A percentile compares a stretch with the other conserved stretches of the same genome.
phyloP scores from a whole-genome alignment of 768 basidiomycete genomes.

The Russula griseocarnosa region DNA sequence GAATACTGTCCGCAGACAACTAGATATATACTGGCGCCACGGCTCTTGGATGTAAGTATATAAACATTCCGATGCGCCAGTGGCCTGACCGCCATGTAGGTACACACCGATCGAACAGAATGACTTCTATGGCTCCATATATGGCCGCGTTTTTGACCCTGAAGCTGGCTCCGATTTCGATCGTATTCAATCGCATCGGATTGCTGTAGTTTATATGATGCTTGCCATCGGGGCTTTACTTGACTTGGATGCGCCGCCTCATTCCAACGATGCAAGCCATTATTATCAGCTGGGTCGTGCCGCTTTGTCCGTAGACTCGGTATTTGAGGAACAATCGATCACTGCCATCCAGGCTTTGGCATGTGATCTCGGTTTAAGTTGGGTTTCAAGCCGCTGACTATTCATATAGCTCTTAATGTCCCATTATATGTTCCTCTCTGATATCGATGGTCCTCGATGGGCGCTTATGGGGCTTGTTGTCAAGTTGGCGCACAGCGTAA shows the following conservation, averaged over 20 bases:
- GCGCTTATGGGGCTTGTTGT: conserved; percentile 66
- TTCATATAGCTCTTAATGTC: conserved; percentile 51
- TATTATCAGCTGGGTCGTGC: conserved; percentile 60
- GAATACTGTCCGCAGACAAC: conserved; percentile 37
- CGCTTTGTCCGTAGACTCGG: conserved; percentile 56
- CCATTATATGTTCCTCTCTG: conserved; percentile 46
- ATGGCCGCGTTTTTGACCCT: conserved; percentile 50
- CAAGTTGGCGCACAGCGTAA: conserved; percentile 65
- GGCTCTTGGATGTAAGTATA: conserved; percentile 66
- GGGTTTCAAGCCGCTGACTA: conserved; percentile 28
- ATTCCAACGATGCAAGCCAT: conserved; percentile 52
- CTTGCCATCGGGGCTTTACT: conserved; percentile 60
- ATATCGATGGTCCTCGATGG: conserved; percentile 59
- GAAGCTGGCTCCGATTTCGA: conserved; percentile 39
- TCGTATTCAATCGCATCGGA: conserved; percentile 47
- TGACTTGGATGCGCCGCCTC: conserved; percentile 52
- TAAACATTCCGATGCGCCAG: background rate
- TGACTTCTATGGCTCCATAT: conserved; percentile 52
- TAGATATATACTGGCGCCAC: conserved; percentile 57
- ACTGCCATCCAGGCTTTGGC: conserved; percentile 64
- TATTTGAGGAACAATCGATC: conserved; percentile 61
- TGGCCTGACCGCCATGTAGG: conserved; percentile 37
- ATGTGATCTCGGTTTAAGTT: conserved; percentile 30
- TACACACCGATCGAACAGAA: conserved; percentile 60
- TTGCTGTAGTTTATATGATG: conserved; percentile 60